These are phyloP conservation scores for Mycena amicta DNA, from an alignment of 768 basidiomycete species.

Conservation along the genomic window DNA sequence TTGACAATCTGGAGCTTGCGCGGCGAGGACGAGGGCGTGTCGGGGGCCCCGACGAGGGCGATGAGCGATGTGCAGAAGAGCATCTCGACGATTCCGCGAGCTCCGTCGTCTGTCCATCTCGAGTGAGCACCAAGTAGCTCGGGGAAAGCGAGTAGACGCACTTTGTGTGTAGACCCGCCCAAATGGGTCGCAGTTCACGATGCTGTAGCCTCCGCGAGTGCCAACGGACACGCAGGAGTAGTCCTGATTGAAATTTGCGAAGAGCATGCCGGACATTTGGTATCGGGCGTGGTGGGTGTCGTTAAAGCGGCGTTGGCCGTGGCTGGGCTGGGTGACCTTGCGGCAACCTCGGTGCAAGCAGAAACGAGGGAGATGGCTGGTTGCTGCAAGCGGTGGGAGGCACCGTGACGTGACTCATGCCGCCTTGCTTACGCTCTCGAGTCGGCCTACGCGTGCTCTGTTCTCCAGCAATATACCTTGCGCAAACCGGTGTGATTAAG, in stretches of 20 bases:
- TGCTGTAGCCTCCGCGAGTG: constrained; percentile 92
- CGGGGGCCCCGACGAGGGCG: constrained; percentile 93
- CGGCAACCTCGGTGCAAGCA: too few relatives aligned
- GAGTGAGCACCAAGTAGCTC: too few relatives aligned
- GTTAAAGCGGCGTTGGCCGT: too few relatives aligned
- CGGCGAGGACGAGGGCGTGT: constrained; percentile 88
- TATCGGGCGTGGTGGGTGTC: too few relatives aligned
- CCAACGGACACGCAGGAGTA: constrained; percentile 95
- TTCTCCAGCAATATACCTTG: too few relatives aligned
- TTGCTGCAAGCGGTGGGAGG: too few relatives aligned
- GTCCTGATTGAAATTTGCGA: constrained; percentile 98
- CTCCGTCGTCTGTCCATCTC: constrained; percentile 91
- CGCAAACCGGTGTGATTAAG: too few relatives aligned
- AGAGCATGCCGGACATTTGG: constrained; percentile 54
- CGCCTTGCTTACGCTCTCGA: too few relatives aligned
- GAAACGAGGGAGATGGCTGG: too few relatives aligned
- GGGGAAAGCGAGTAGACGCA: constrained; percentile 42
- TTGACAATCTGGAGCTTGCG: constrained; percentile 97
- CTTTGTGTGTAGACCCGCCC: constrained; percentile 95
- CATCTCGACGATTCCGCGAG: constrained; percentile 98
- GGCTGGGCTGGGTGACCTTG: too few relatives aligned
- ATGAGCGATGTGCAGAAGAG: constrained; percentile 98
- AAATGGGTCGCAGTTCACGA: constrained; percentile 98
- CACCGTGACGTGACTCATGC: too few relatives aligned
- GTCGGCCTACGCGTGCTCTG: too few relatives aligned